These are phyloP conservation scores for Dendrobium chrysotoxum DNA, from an alignment of 106 monocot species.

Conservation along the genomic window DNA sequence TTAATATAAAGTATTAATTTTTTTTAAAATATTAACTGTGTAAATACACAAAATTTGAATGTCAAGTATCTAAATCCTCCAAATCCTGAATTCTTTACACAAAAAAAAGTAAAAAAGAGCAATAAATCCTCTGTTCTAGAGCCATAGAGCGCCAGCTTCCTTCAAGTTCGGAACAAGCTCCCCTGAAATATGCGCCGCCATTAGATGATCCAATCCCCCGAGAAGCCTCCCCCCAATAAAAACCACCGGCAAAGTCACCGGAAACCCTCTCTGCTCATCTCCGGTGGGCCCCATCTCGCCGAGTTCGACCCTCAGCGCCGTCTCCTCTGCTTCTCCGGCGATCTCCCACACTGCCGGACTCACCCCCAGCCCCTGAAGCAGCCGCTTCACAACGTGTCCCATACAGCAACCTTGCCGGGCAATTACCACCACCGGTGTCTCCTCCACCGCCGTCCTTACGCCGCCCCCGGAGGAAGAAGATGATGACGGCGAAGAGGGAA, in stretches of 20 bases:
- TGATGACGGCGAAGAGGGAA: background rate
- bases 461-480: constrained; percentile 1
- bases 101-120: background rate
- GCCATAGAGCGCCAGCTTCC: constrained; percentile 71
- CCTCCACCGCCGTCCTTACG: constrained; percentile 4
- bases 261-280: background rate
- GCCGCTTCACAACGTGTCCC: constrained; percentile 8
- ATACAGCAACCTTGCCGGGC: constrained; percentile 8
- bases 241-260: constrained; percentile 16
- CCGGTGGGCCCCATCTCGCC: background rate
- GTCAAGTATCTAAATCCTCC: too few species aligned
- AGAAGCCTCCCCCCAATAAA: constrained; percentile 67
- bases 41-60: too few species aligned
- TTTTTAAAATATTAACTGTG: too few species aligned
- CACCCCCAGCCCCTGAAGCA: constrained; percentile 5
- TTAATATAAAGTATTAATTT: too few species aligned
- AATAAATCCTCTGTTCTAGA: constrained; percentile 6
- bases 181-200: constrained; percentile 63
- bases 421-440: constrained; percentile 7
- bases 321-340: background rate
- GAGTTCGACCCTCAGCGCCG: constrained; percentile 4
- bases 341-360: constrained; percentile 9
- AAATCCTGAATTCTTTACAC: background rate
- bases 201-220: constrained; percentile 59
- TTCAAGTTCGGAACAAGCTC: constrained; percentile 64